These are phyloP conservation scores for Infundibulicybe gibba DNA, from an alignment of 768 basidiomycete genomes.

Conservation along the genomic window DNA sequence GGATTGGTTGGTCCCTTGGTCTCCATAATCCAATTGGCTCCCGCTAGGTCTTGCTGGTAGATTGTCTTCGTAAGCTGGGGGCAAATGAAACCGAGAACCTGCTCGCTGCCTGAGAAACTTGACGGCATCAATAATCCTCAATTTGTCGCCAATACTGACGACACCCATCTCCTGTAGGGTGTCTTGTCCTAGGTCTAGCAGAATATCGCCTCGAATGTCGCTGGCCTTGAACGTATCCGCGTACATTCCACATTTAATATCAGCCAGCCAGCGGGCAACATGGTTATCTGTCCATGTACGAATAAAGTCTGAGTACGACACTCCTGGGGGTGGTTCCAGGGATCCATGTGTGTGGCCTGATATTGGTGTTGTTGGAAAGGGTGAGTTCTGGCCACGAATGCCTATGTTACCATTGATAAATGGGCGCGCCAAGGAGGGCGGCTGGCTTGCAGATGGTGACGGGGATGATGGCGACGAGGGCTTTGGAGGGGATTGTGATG, in stretches of 20 bases:
- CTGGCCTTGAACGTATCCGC: slow-evolving; percentile 71
- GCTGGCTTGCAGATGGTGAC: slow-evolving; percentile 30
- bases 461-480: slow-evolving; percentile 43
- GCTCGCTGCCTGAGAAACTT: slow-evolving; percentile 70
- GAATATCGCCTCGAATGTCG: slow-evolving; percentile 89
- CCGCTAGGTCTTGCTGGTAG: background rate
- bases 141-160: slow-evolving; percentile 84
- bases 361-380: slow-evolving; percentile 38
- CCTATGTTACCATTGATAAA: slow-evolving; percentile 33
- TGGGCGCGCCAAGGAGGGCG: slow-evolving; percentile 29
- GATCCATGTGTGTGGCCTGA: slow-evolving; percentile 19
- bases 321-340: slow-evolving; percentile 56
- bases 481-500: slow-evolving; percentile 35
- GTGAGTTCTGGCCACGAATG: slow-evolving; percentile 37
- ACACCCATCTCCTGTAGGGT: slow-evolving; percentile 92
- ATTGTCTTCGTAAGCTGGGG: background rate
- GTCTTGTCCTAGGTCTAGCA: slow-evolving; percentile 87
- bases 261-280: slow-evolving; percentile 73
- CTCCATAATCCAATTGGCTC: background rate
- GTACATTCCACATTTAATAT: slow-evolving; percentile 71
- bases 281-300: slow-evolving; percentile 70
- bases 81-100: slow-evolving; percentile 10
- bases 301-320: slow-evolving; percentile 60
- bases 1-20: slow-evolving; percentile 7
- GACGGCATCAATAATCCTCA: slow-evolving; percentile 83